Base-by-base conservation (phyloP, 495 filamentous ascomycete genomes). In the Aspergillus sclerotiicarbonarius region DNA sequence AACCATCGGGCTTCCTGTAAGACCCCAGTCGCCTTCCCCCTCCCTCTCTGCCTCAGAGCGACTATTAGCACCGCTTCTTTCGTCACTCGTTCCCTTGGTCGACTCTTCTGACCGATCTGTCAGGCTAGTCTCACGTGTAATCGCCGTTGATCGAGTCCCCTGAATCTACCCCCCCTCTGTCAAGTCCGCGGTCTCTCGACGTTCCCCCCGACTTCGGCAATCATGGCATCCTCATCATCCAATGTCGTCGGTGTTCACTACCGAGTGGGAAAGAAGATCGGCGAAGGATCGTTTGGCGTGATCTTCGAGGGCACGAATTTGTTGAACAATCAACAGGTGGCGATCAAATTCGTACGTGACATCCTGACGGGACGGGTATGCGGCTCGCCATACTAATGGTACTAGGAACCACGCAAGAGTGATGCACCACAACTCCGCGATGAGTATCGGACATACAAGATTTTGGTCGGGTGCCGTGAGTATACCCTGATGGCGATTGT, bases 231-330 rank as follows among this genome's bases (percentile, higher is more conserved):
- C 62, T 92, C 91, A 41, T 96, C 92, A 46, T 96, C 91, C 44
- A 99, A 99, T 75, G 94, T 99, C 61, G 94, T 99, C 59, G 94
- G 94, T 64, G 94, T 99, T 60, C 94, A 99, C 81, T 99, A 99
- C 73, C 84, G 95, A 61, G 94, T 99, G 54, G 94, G 94, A 60
- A 99, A 98, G 84, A 99, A 99, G 76, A 99, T 99, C 57, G 94
- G 94, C 62, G 94, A 99, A 81, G 94, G 94, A 20, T 96, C 92
- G 12, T 99, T 99, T 65, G 94, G 94, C 77, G 94, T 99, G 56
- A 97, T 99, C 62, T 99, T 99, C 61, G 94, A 99, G 75, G 94
- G 94, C 46, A 97, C 91, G 64, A 99, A 99, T 75, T 82, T 99
- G 57, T 82, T 99, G 73, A 99, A 99, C 81, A 96, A 94, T 75